These are phyloP conservation scores for Sungouiella blattae DNA, from an alignment of 805 yeast species.

Conservation along the genomic window DNA sequence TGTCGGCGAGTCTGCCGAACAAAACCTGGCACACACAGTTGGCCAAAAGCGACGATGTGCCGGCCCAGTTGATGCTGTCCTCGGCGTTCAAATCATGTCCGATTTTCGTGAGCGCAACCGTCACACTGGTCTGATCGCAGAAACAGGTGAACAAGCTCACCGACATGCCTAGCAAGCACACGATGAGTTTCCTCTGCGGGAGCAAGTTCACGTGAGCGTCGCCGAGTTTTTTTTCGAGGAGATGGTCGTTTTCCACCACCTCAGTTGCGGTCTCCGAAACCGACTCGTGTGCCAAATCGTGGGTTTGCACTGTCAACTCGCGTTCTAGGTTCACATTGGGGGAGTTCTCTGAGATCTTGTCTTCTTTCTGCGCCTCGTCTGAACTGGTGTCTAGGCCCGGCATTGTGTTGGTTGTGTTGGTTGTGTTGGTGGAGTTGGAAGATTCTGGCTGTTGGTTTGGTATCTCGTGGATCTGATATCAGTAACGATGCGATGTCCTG, in stretches of 20 bases:
- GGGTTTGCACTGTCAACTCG: neutral
- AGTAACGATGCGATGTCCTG: too few relatives aligned
- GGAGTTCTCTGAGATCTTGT: too few relatives aligned
- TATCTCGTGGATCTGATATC: too few relatives aligned
- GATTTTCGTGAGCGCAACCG: constrained; percentile 47
- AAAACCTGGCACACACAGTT: constrained; percentile 73
- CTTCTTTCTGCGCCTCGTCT: too few relatives aligned
- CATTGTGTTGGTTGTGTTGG: too few relatives aligned
- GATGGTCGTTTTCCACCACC: neutral
- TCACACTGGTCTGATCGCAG: constrained; percentile 48
- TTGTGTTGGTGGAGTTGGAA: too few relatives aligned
- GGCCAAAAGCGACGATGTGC: constrained; percentile 65
- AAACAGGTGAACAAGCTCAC: constrained; percentile 40
- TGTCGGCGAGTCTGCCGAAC: constrained; percentile 67
- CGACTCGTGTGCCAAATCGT: neutral
- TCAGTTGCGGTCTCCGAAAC: neutral
- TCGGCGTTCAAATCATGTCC: constrained; percentile 46
- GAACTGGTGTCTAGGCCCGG: too few relatives aligned
- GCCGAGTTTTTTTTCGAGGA: constrained; percentile 28
- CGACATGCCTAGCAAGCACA: constrained; percentile 36
- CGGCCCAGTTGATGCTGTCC: constrained; percentile 62
- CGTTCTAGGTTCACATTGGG: neutral
- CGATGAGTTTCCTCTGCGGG: constrained; percentile 34
- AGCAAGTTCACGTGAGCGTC: constrained; percentile 42
- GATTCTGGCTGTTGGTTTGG: too few relatives aligned